Evolutionary conservation across 2,329 filamentous ascomycete genomes (phyloP), one percentile per base, ranked within the genome.

Genomic region (Cryphonectria naterciae): DNA sequence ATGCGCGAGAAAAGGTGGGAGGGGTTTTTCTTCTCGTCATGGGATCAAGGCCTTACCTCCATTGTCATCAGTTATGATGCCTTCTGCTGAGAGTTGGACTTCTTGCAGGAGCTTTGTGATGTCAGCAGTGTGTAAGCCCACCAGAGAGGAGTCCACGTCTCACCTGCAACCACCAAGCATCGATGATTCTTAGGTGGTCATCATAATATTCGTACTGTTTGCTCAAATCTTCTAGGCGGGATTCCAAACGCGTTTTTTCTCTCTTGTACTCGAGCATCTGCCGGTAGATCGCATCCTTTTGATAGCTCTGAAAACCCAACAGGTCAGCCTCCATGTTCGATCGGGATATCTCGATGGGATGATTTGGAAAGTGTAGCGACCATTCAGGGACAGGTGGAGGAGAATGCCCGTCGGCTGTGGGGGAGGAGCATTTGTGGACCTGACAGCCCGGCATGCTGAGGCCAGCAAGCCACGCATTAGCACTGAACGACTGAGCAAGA

Each of bases 221-320:
- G 74, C 93, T 89, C 74, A 97, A 85, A 75, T 97, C 93, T 78
- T 91, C 91, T 73, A 98, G 85, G 78, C 93, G 92, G 71, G 89
- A 86, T 83, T 98, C 95, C 73, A 97, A 85, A 56, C 92, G 92
- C 70, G 88, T 86, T 79, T 94, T 95, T 80, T 97, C 94, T 76
- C 96, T 91, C 83, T 97, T 97, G 82, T 97, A 98, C 82, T 98
- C 96, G 79, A 94, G 93, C 94, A 99, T 97, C 83, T 98, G 95
- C 71, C 97, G 93, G 77, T 93, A 92, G 80, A 99, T 97, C 74
- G 96, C 96, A 84, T 97, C 96, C 84, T 98, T 99, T 83, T 95
- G 93, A 78, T 92, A 96, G 79, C 92, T 90, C 94, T 97, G 82
- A 81, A 73, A 79, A 75, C 81, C 79, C 78, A 77, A 78, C 77